Percentiles rank a stretch among this genome's conserved stretches.
Evolutionary conservation across 306 rosid genomes (phyloP).

Genomic region (Cucurbita pepo): DNA sequence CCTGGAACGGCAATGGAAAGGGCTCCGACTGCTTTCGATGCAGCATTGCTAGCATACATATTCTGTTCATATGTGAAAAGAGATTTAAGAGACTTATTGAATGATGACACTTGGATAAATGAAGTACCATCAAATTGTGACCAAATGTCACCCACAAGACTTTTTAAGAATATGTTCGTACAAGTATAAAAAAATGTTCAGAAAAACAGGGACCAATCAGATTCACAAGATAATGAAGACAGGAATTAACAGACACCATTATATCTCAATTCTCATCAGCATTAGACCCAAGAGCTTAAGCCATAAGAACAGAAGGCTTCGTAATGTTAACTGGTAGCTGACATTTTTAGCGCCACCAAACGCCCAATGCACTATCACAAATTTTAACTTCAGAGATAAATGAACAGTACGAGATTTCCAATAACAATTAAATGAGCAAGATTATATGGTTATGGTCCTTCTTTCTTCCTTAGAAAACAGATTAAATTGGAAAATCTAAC

Average conservation of each 20-base stretch:
- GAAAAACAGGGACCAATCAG: background rate
- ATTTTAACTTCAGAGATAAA: background rate
- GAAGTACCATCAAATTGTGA: background rate
- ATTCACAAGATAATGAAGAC: background rate
- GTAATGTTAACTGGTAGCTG: background rate
- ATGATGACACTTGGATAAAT: background rate
- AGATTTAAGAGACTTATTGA: background rate
- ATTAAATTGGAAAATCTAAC: background rate
- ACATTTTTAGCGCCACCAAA: background rate
- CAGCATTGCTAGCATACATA: constrained; percentile 48
- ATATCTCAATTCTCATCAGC: background rate
- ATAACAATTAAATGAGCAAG: background rate
- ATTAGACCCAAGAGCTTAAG: background rate
- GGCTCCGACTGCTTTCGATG: constrained; percentile 38
- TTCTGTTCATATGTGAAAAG: constrained; percentile 18
- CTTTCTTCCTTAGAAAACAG: background rate
- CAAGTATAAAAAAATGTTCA: background rate
- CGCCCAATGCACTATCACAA: background rate
- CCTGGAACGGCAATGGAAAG: constrained; percentile 68
- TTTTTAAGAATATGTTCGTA: background rate
- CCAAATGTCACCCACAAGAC: background rate
- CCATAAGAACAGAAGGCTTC: background rate
- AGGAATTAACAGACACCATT: background rate
- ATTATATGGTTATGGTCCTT: background rate
- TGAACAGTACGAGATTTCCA: background rate